phyloP scores from a whole-genome alignment of 805 yeast genomes.

The Lachancea sp. region DNA sequence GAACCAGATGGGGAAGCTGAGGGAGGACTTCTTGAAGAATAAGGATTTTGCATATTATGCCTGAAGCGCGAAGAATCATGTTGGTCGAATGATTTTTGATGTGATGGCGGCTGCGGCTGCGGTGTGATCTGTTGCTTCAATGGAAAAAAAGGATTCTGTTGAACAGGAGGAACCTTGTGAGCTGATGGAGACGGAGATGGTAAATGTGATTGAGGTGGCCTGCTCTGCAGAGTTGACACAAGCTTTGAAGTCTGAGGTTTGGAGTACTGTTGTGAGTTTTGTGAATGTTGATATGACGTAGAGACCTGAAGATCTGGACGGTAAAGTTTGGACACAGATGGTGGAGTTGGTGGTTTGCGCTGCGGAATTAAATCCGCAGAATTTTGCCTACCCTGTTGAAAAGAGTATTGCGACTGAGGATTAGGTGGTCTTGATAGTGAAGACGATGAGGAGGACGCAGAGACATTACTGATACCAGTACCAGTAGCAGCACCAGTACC shows the following conservation, averaged over 20 bases:
- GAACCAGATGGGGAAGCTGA: slow-evolving; percentile 9
- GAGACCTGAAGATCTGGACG: slow-evolving; percentile 12
- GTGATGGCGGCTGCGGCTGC: slow-evolving; percentile 7
- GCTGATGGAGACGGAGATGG: slow-evolving; percentile 6
- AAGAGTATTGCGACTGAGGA: slow-evolving; percentile 5
- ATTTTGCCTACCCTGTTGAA: slow-evolving; percentile 2
- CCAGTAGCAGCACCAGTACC: slow-evolving; percentile 10
- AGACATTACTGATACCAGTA: slow-evolving; percentile 3
- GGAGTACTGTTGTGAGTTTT: slow-evolving; percentile 1
- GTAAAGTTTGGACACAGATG: slow-evolving; percentile 20
- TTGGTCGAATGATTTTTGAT: slow-evolving; percentile 9
- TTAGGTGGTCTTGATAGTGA: slow-evolving; percentile 4
- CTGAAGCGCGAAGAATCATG: slow-evolving; percentile 6
- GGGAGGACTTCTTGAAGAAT: slow-evolving; percentile 9
- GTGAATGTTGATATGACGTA: slow-evolving; percentile 4
- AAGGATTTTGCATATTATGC: slow-evolving; percentile 10
- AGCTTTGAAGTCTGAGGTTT: neutral
- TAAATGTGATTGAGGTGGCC: slow-evolving; percentile 8
- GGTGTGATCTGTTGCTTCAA: slow-evolving; percentile 7
- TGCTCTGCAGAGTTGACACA: slow-evolving; percentile 3
- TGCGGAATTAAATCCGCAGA: slow-evolving; percentile 38
- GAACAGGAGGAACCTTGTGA: slow-evolving; percentile 5
- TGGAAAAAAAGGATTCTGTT: neutral
- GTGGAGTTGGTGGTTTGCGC: slow-evolving; percentile 55
- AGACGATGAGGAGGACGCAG: slow-evolving; percentile 6